Evolutionary conservation across 2,329 filamentous ascomycete genomes (phyloP), one percentile per base, ranked within the genome.

Genomic region (Ceratocystis alfenasii): DNA sequence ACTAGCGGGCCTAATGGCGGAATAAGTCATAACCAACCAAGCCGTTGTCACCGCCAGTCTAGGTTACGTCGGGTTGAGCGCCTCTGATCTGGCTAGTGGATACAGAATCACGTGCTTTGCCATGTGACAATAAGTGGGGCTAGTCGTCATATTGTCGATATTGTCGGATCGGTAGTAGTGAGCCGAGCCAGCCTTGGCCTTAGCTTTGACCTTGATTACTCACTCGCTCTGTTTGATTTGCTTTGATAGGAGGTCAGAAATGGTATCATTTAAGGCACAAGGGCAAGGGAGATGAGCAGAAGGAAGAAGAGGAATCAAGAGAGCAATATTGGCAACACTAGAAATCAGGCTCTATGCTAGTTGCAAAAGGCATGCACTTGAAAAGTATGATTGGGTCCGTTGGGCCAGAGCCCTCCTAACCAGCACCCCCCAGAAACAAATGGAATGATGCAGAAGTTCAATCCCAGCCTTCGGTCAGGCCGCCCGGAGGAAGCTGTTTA

Each of bases 401-500:
- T 53, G 48, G 48, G 48, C 48, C 48, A 53, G 22, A 53, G 48
- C 48, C 6, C 48, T 20, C n/a, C n/a, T n/a, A 20, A n/a, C 7
- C 12, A 20, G 6, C 25, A 33, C 22, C 25, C 30, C n/a, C 48
- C 48, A 57, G 53, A 57, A 30, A 57, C 53, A 57, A 8, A 33
- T 57, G 53, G 53, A 57, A 57, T 17, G 53, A 20, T 25, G 30
- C 22, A 57, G 53, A 57, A 57, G 25, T 30, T n/a, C 36, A 41
- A 57, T 33, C 53, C 53, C 25, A 57, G 53, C 22, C 53, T 57
- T 57, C 53, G 53, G 53, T 8, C 53, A 57, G 53, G 53, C 53
- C 53, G 53, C 53, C 53, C 8, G 53, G 20, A 28, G 53, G 28
- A 15, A 25, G 25, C 20, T 15, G 50, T 15, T 55, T n/a, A 2